phyloP scores from a whole-genome alignment of 257 asterid genomes.

The Solanum tarapatanum region DNA sequence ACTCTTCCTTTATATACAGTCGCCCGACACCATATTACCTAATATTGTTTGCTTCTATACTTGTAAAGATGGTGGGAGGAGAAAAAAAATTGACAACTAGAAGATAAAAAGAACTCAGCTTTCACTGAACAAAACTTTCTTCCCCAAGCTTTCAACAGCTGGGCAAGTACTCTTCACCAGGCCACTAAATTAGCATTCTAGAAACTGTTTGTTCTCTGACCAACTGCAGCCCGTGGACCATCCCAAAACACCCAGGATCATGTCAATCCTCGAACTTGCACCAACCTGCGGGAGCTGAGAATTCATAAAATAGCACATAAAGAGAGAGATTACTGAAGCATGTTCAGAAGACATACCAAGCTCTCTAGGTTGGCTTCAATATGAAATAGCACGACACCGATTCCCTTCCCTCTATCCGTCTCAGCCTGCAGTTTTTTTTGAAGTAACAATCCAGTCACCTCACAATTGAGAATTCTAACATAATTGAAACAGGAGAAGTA shows the following conservation, averaged over 20 bases:
- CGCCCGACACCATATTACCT: conserved; percentile 20
- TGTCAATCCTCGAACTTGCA: conserved; percentile 62
- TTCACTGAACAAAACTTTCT: conserved; percentile 37
- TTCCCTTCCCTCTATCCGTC: conserved; percentile 54
- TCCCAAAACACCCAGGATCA: conserved; percentile 73
- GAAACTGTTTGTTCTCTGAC: conserved; percentile 45
- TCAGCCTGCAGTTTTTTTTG: conserved; percentile 46
- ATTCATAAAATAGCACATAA: not conserved
- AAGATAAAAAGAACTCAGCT: conserved; percentile 5
- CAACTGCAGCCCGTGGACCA: conserved; percentile 96
- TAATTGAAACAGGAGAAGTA: not conserved
- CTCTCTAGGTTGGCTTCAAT: conserved; percentile 64
- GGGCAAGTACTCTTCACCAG: conserved; percentile 11
- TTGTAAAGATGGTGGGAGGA: not conserved
- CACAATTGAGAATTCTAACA: not conserved
- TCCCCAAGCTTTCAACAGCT: conserved; percentile 20
- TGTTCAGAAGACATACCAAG: conserved; percentile 39
- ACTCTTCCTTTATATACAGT: conserved; percentile 50
- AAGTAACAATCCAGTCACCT: not conserved
- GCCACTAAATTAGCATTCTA: conserved; percentile 36
- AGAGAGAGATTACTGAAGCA: not conserved
- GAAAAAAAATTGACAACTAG: conserved; percentile 14
- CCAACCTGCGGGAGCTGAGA: conserved; percentile 25
- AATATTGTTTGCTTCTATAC: conserved; percentile 19
- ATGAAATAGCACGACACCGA: conserved; percentile 73